Base-by-base conservation (phyloP, 768 basidiomycete species). In the Fomitopsis serialis region DNA sequence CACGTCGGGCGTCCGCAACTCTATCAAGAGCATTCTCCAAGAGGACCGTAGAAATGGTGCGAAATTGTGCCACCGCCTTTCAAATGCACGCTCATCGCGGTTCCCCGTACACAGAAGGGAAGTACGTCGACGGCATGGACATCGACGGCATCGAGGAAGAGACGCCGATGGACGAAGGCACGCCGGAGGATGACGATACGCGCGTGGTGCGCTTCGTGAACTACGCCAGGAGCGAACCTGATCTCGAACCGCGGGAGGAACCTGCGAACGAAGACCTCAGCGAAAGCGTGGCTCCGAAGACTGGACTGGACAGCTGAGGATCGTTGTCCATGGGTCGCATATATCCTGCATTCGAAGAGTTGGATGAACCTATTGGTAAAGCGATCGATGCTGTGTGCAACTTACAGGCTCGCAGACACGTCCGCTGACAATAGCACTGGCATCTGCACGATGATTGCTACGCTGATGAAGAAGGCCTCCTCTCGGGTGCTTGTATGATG, bases 1-100 rank as follows among this genome's bases (percentile, higher is more conserved):
- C 47, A 51, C 50, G 17, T 71, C 70, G 65, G 69, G 69, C 62
- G 59, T 67, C 59, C 67, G 60, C 57, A 70, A 68, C 58, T 61
- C 69, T 51, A 59, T 71, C 55, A 64, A 67, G 61, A 70, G 68
- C 54, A 65, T 65, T 47, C 61, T 68, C 52, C 64, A 64, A 55
- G 65, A 65, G 52, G 63, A 68, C 60, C 64, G 71, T 1, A 15
- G 37, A 15, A 40, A 40, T 40, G 37, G 37, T 40, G 15, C 6
- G 44, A 5, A 5, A 42, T 42, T 15, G n/a, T 42, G 5, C 15
- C 29, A 32, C 29, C 11, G 29, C 29, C 29, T 11, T 11, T 5
- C 29, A 32, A 6, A 5, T 6, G 11, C 29, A n/a, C 29, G 29
- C 29, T 32, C 29, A 32, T 32, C n/a, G 29, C 29, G 6, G 29